Conservation (phyloP, 257 asterid genomes). For the Fraxinus excelsior region DNA sequence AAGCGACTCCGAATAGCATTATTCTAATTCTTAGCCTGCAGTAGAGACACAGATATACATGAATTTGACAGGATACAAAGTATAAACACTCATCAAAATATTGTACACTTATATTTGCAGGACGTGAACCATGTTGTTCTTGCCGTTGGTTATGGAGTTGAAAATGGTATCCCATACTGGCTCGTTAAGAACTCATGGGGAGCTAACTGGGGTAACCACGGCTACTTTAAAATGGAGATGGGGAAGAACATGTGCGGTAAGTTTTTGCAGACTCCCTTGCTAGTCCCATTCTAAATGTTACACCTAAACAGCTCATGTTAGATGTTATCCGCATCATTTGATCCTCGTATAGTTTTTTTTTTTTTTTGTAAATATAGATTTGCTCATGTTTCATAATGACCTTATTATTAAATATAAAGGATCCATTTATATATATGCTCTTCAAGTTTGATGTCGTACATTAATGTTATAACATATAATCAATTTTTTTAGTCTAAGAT, state of each 20-base stretch:
- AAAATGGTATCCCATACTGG: slow-evolving; percentile 81
- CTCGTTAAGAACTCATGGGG: slow-evolving; percentile 99
- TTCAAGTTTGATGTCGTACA: no score
- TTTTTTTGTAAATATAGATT: no score
- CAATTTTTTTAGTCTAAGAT: no score
- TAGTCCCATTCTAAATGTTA: background rate
- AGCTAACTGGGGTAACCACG: slow-evolving; percentile 84
- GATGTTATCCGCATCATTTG: background rate
- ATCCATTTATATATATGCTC: no score
- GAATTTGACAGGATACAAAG: background rate
- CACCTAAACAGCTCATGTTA: background rate
- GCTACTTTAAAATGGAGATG: slow-evolving; percentile 95
- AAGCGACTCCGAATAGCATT: no score
- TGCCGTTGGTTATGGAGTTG: slow-evolving; percentile 94
- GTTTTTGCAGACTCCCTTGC: slow-evolving; percentile 19
- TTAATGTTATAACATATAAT: no score
- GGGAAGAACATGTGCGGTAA: slow-evolving; percentile 98
- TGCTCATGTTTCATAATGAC: no score
- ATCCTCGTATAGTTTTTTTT: background rate
- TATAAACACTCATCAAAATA: background rate
- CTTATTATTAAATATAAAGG: no score
- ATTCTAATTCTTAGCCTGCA: background rate
- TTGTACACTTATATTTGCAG: slow-evolving; percentile 37
- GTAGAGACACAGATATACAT: background rate
- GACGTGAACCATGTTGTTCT: slow-evolving; percentile 93